Percentiles rank a stretch among this genome's conserved stretches.
Evolutionary conservation across 1,284 basidiomycete species (phyloP).

Genomic region (Marasmius oreades): DNA sequence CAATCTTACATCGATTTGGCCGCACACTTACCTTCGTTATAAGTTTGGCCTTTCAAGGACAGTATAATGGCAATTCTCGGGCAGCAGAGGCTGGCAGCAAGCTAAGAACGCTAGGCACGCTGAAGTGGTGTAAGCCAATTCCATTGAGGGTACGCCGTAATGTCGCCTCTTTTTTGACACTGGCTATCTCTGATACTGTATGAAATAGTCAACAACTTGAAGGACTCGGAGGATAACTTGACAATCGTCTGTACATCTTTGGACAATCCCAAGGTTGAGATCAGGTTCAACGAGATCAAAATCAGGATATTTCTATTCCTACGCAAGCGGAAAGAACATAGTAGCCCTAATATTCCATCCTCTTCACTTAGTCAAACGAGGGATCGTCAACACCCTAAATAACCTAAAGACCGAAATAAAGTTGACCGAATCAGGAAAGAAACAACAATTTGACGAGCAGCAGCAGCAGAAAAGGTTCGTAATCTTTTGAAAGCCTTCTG

Average conservation of each 20-base stretch:
- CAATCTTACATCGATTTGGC: too few relatives aligned
- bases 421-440: slow-evolving; percentile 82
- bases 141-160: slow-evolving; percentile 77
- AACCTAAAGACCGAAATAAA: slow-evolving; percentile 85
- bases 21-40: too few relatives aligned
- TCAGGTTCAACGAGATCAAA: too few relatives aligned
- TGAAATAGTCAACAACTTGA: slow-evolving; percentile 85
- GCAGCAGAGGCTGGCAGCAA: too few relatives aligned
- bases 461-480: slow-evolving; percentile 12
- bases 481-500: too few relatives aligned
- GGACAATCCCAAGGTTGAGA: slow-evolving; percentile 86
- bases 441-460: slow-evolving; percentile 9
- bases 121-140: slow-evolving; percentile 96
- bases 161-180: neutral
- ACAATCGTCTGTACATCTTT: slow-evolving; percentile 94
- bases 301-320: slow-evolving; percentile 12
- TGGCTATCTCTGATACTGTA: neutral
- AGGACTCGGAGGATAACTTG: slow-evolving; percentile 88
- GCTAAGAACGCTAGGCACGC: too few relatives aligned
- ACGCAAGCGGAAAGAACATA: neutral
- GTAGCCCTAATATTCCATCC: neutral
- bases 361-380: slow-evolving; percentile 68
- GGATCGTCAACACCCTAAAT: slow-evolving; percentile 94
- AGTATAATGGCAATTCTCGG: too few relatives aligned
- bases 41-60: too few relatives aligned